Conservation (phyloP, 305 asterid genomes). For the Euphrasia arctica region DNA sequence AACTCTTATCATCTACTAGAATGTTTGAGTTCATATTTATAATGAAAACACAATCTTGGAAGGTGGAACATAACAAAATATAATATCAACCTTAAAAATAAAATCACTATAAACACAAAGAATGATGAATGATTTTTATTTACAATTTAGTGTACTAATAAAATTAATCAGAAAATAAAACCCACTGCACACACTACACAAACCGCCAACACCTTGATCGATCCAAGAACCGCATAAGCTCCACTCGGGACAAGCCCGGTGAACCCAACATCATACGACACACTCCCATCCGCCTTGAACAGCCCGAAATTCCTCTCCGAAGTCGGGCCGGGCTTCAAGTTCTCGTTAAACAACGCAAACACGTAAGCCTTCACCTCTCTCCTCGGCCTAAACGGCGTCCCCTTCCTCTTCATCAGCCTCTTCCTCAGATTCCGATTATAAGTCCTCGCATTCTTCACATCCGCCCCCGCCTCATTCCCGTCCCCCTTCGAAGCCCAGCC, state of each 20-base stretch:
- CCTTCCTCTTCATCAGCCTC: slow-evolving; percentile 55
- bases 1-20: no score
- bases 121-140: slow-evolving; percentile 20
- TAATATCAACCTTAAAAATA: no score
- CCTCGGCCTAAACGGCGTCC: slow-evolving; percentile 79
- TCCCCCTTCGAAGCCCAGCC: slow-evolving; percentile 92
- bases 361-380: slow-evolving; percentile 58
- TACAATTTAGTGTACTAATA: no score
- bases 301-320: slow-evolving; percentile 87
- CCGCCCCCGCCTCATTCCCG: slow-evolving; percentile 59
- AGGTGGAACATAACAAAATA: no score
- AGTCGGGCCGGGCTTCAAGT: slow-evolving; percentile 77
- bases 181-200: slow-evolving; percentile 23
- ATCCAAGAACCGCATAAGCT: slow-evolving; percentile 31
- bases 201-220: slow-evolving; percentile 29
- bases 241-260: slow-evolving; percentile 61
- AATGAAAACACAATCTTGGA: no score
- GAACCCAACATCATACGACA: slow-evolving; percentile 65
- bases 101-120: slow-evolving; percentile 15
- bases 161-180: slow-evolving; percentile 24
- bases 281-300: slow-evolving; percentile 81
- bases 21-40: neutral
- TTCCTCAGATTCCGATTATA: slow-evolving; percentile 55
- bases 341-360: slow-evolving; percentile 75
- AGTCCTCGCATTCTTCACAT: slow-evolving; percentile 49